phyloP scores from a whole-genome alignment of 2,329 filamentous ascomycete genomes.

The Colletotrichum lindemuthianum region DNA sequence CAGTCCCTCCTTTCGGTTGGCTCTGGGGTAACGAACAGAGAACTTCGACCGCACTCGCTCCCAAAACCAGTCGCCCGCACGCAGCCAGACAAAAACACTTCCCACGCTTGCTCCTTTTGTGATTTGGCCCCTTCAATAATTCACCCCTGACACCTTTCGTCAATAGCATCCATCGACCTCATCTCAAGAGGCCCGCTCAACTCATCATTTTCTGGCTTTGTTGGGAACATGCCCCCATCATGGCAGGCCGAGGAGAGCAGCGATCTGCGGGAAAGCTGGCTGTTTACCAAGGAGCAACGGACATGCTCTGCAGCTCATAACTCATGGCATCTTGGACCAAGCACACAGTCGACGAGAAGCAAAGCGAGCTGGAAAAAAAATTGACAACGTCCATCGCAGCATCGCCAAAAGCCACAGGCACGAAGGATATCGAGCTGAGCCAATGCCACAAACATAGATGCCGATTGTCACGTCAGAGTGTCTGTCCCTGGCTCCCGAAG shows the following conservation, averaged over 20 bases:
- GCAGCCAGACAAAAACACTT: neutral
- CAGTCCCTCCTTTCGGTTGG: slow-evolving; percentile 23
- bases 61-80: neutral
- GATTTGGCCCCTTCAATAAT: no score
- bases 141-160: slow-evolving; percentile 17
- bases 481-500: neutral
- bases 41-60: neutral
- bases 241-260: slow-evolving; percentile 16
- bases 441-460: slow-evolving; percentile 4
- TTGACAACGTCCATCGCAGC: neutral
- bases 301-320: slow-evolving; percentile 5
- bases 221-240: slow-evolving; percentile 24
- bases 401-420: slow-evolving; percentile 1
- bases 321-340: neutral
- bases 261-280: slow-evolving; percentile 12
- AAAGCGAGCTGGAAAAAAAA: slow-evolving; percentile 4
- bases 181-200: slow-evolving; percentile 28
- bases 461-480: slow-evolving; percentile 10
- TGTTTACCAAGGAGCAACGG: slow-evolving; percentile 2
- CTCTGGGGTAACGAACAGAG: slow-evolving; percentile 26
- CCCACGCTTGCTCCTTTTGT: slow-evolving; percentile 1
- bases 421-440: neutral
- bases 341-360: neutral
- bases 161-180: slow-evolving; percentile 10
- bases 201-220: slow-evolving; percentile 16